Evolutionary conservation across 257 asterid species (phyloP).

Genomic region (Hygrophila difformis): DNA sequence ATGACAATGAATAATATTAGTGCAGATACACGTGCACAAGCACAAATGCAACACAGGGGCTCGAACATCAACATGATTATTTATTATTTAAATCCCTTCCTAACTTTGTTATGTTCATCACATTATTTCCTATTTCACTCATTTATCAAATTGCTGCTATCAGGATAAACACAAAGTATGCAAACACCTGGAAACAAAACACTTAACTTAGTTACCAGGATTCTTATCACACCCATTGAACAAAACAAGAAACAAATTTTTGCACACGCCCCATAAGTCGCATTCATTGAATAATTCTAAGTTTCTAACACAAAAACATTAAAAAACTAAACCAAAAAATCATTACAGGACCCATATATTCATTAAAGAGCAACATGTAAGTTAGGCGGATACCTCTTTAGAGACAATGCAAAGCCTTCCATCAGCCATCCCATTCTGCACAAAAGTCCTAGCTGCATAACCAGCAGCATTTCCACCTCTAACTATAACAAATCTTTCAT

Average conservation of each 20-base stretch:
- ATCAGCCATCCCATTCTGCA: slow-evolving; percentile 80
- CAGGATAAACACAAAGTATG: too few species aligned
- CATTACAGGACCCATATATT: not conserved
- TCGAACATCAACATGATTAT: too few species aligned
- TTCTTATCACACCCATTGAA: not conserved
- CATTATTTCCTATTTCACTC: too few species aligned
- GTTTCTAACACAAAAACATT: not conserved
- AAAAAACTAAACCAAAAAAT: slow-evolving; percentile 1
- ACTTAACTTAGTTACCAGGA: not conserved
- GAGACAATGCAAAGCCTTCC: slow-evolving; percentile 92
- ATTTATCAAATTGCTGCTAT: too few species aligned
- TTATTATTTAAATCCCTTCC: too few species aligned
- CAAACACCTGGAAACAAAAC: too few species aligned
- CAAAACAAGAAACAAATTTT: not conserved
- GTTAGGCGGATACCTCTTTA: slow-evolving; percentile 52
- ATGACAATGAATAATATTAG: too few species aligned
- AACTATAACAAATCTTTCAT: slow-evolving; percentile 68
- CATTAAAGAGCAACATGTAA: slow-evolving; percentile 10
- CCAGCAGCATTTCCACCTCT: slow-evolving; percentile 98
- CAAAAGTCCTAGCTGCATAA: slow-evolving; percentile 83
- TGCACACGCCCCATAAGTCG: not conserved
- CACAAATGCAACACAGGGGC: too few species aligned
- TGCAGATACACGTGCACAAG: too few species aligned
- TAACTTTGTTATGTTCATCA: too few species aligned
- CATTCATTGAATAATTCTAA: not conserved